Conservation (phyloP, 257 asterid species). For the Hygrophila difformis region DNA sequence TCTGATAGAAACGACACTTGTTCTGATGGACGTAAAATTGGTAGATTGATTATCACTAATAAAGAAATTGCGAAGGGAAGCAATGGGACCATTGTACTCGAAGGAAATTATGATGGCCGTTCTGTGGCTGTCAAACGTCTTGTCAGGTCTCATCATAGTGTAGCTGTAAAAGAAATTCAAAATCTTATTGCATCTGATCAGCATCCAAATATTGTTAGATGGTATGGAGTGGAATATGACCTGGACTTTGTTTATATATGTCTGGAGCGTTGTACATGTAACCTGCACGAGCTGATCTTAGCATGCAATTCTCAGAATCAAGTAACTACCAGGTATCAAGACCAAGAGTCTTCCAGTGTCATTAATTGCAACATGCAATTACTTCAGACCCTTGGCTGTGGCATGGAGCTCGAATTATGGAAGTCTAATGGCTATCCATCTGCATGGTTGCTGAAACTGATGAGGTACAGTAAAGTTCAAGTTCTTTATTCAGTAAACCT, state of each 20-base stretch:
- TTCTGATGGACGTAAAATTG: conserved; percentile 52
- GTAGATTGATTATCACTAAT: conserved; percentile 47
- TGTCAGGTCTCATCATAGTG: conserved; percentile 72
- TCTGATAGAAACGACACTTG: conserved; percentile 15
- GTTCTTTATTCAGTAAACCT: too few species aligned
- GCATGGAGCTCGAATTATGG: conserved; percentile 48
- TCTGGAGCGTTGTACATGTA: conserved; percentile 73
- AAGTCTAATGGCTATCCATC: conserved; percentile 69
- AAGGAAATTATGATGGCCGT: conserved; percentile 82
- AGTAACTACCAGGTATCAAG: conserved; percentile 15
- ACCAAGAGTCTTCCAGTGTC: conserved; percentile 11
- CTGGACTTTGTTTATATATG: conserved; percentile 74
- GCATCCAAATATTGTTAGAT: conserved; percentile 81
- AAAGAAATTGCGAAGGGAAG: conserved; percentile 85
- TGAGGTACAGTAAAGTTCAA: conserved; percentile 45
- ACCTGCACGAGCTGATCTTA: conserved; percentile 53
- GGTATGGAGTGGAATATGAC: conserved; percentile 86
- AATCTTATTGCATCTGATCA: conserved; percentile 89
- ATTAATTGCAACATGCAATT: conserved; percentile 16
- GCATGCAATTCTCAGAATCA: conserved; percentile 27
- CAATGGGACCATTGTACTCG: conserved; percentile 82
- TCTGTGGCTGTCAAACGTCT: conserved; percentile 89
- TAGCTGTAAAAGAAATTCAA: conserved; percentile 80
- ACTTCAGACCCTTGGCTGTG: conserved; percentile 22
- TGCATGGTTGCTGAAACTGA: conserved; percentile 43